Evolutionary conservation across 768 basidiomycete genomes (phyloP), one percentile per base, ranked within the genome.

Genomic region (Termitomyces sp.): DNA sequence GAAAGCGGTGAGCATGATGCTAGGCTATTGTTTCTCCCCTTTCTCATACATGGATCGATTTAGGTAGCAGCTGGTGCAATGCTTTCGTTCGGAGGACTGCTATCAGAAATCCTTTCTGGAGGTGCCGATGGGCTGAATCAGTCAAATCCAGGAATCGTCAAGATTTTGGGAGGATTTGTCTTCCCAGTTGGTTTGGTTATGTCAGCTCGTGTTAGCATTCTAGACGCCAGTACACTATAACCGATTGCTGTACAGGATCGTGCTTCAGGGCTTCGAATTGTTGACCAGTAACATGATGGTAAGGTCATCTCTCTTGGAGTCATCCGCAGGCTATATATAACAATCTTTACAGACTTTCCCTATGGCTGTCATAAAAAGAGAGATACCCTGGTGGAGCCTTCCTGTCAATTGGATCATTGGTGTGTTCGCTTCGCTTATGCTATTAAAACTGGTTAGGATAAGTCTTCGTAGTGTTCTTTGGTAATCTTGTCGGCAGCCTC

Each of bases 201-300:
- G 88, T 89, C 61, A 56, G 75, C 51, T 33, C 32, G 29, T 29
- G 12, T 32, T 12, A n/a, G 22, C 12, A 33, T 44, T 33, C 23
- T 23, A 35, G 27, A 44, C 6, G n/a, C 15, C 23, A 33, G 3
- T n/a, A 18, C 45, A 56, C 20, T 20, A 36, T 56, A 20, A 52
- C 16, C 32, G 12, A 53, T 22, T 1, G 9, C 23, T 3, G 43
- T 18, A 15, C 58, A 89, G 88, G 88, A 88, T 90, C 56, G 77
- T 86, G 13, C 71, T 89, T 13, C 84, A 88, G 68, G 84, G 84
- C 2, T 74, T 83, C 41, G 88, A 90, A 54, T 76, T 90, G 0
- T 66, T 89, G 33, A 89, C 88, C 45, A 88, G 87, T 62, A 87
- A 88, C 63, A 83, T 90, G 80, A 80, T 90, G 85, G 86, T 87